A percentile compares a stretch with the other conserved stretches of the same genome.
These are phyloP conservation scores for Phytophthora capsici DNA, from an alignment of 352 stramenopile genomes.

Conservation along the genomic window DNA sequence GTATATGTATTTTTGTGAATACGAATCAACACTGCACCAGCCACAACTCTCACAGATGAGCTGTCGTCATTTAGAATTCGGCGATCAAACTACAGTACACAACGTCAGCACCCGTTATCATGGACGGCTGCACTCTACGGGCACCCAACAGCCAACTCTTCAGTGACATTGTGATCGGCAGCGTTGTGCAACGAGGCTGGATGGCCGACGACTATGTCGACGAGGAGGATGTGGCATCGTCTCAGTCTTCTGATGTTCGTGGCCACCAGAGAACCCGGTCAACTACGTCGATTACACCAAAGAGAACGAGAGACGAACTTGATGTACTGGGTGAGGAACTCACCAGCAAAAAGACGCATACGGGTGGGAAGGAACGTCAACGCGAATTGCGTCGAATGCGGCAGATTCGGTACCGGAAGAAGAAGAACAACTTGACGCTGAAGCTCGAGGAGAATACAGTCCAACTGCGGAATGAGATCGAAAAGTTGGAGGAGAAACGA, in stretches of 20 bases:
- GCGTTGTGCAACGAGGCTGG: constrained; percentile 8
- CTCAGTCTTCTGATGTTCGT: background rate
- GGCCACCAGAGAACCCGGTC: background rate
- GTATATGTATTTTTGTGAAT: background rate
- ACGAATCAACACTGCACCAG: background rate
- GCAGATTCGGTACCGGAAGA: constrained; percentile 18
- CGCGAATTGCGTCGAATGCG: constrained; percentile 7
- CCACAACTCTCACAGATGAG: constrained; percentile 4
- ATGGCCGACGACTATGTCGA: background rate
- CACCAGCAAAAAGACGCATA: background rate
- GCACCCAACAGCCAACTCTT: constrained; percentile 9
- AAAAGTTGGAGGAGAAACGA: background rate
- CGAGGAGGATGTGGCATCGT: background rate
- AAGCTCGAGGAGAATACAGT: constrained; percentile 4
- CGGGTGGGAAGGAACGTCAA: background rate
- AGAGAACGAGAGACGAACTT: background rate
- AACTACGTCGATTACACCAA: background rate
- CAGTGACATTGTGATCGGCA: constrained; percentile 11
- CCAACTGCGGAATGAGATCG: background rate
- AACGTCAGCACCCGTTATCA: background rate
- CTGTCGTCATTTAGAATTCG: constrained; percentile 6
- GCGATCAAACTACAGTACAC: background rate
- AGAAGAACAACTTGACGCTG: background rate
- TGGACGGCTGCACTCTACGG: constrained; percentile 10
- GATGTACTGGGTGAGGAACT: background rate